Percentiles rank a stretch among this genome's conserved stretches.
phyloP scores from a whole-genome alignment of 2,329 filamentous ascomycete genomes.

The Sclerotinia spermophila region DNA sequence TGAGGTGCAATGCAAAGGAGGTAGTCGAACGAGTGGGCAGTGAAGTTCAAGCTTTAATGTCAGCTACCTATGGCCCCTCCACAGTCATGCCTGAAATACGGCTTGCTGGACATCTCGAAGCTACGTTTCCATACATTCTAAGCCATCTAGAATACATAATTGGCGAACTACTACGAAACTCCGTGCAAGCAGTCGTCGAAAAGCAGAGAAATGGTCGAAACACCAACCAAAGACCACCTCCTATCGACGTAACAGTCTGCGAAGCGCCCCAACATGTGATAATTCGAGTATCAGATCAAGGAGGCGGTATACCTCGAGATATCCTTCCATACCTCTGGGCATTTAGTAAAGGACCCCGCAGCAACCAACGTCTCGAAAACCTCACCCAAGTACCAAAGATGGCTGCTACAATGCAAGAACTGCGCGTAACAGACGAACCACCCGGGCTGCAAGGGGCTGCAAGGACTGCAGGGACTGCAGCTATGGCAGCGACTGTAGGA shows the following conservation, averaged over 20 bases:
- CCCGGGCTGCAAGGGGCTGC: slow-evolving; percentile 24
- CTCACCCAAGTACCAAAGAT: slow-evolving; percentile 83
- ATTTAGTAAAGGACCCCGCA: slow-evolving; percentile 88
- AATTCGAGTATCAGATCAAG: slow-evolving; percentile 91
- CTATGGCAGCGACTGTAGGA: slow-evolving; percentile 34
- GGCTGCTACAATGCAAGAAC: slow-evolving; percentile 88
- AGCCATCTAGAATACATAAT: slow-evolving; percentile 97
- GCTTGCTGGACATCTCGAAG: slow-evolving; percentile 79
- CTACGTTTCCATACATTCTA: slow-evolving; percentile 93
- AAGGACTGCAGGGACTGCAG: slow-evolving; percentile 29
- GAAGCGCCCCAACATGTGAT: slow-evolving; percentile 94
- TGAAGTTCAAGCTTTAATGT: slow-evolving; percentile 70
- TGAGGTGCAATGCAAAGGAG: slow-evolving; percentile 86
- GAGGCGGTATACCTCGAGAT: slow-evolving; percentile 83
- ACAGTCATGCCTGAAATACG: slow-evolving; percentile 74
- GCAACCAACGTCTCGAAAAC: slow-evolving; percentile 74
- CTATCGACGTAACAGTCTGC: slow-evolving; percentile 91
- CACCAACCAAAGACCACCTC: slow-evolving; percentile 53
- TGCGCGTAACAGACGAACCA: slow-evolving; percentile 49
- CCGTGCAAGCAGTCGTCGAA: slow-evolving; percentile 87
- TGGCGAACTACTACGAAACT: slow-evolving; percentile 90
- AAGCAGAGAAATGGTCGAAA: slow-evolving; percentile 48
- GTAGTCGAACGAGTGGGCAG: slow-evolving; percentile 80
- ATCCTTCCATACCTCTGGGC: slow-evolving; percentile 91
- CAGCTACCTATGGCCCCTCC: slow-evolving; percentile 68